These are phyloP conservation scores for Backusella tarrabulga DNA, from an alignment of 192 early-diverging fungal species.

Conservation along the genomic window DNA sequence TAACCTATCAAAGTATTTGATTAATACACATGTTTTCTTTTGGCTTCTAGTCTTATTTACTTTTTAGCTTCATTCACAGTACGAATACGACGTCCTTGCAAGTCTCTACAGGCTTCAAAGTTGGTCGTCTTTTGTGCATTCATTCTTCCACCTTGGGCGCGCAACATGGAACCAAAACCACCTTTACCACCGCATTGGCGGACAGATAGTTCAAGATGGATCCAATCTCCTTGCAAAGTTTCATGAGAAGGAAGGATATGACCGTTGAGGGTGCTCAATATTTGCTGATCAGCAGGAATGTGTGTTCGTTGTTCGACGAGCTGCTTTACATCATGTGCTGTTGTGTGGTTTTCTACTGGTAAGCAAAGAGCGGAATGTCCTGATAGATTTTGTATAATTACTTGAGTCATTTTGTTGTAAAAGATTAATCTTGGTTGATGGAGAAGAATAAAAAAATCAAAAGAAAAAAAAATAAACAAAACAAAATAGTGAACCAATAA, in stretches of 20 bases:
- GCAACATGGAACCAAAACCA: constrained; percentile 93
- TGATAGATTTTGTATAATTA: constrained; percentile 5
- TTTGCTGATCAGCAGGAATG: constrained; percentile 42
- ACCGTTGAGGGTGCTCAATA: constrained; percentile 43
- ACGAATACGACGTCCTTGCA: constrained; percentile 84
- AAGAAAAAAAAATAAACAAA: too few species aligned
- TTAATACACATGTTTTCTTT: too few species aligned
- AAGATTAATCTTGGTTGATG: neutral
- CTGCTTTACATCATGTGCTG: constrained; percentile 10
- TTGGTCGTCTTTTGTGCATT: constrained; percentile 86
- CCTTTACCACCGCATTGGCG: constrained; percentile 86
- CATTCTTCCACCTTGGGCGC: constrained; percentile 91
- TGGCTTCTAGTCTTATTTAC: constrained; percentile 25
- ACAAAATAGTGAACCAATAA: too few species aligned
- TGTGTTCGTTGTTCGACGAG: constrained; percentile 39
- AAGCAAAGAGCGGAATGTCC: constrained; percentile 7
- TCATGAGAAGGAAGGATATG: constrained; percentile 36
- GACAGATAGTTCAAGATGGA: constrained; percentile 46
- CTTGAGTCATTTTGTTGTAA: constrained; percentile 1
- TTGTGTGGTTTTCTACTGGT: neutral
- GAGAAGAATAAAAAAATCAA: neutral
- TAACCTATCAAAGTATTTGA: constrained; percentile 36
- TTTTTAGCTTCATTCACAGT: constrained; percentile 89
- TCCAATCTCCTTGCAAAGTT: constrained; percentile 21
- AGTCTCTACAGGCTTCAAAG: constrained; percentile 91